A percentile compares a stretch with the other conserved stretches of the same genome.
Conservation (phyloP, 139 green algal genomes). For the Limnomonas spitsbergensis region DNA sequence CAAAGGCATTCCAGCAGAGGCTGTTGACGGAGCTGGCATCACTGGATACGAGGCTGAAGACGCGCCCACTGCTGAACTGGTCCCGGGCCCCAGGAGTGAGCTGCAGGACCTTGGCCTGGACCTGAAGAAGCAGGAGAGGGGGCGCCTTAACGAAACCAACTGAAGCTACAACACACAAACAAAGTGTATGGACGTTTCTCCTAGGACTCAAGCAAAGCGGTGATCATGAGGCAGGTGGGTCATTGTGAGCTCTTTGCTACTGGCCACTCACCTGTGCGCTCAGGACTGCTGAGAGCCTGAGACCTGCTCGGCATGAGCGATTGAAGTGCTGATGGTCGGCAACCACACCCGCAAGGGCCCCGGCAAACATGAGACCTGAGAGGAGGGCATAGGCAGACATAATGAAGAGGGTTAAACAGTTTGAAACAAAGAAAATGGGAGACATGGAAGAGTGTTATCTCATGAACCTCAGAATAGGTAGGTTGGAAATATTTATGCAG, state of each 20-base stretch:
- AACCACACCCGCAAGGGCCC: slow-evolving; percentile 41
- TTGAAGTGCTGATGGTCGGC: slow-evolving; percentile 67
- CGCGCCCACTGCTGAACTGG: slow-evolving; percentile 45
- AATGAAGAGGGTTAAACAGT: too few species aligned
- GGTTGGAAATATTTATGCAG: too few species aligned
- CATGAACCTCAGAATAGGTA: too few species aligned
- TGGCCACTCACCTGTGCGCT: slow-evolving; percentile 38
- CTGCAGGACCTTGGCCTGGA: slow-evolving; percentile 1
- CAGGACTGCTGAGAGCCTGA: slow-evolving; percentile 49
- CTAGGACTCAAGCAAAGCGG: too few species aligned
- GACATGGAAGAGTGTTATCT: too few species aligned
- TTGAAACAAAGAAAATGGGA: too few species aligned
- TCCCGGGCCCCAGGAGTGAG: slow-evolving; percentile 30
- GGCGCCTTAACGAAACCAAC: not conserved
- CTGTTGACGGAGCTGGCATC: slow-evolving; percentile 56
- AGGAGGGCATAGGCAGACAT: too few species aligned
- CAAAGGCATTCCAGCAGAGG: slow-evolving; percentile 51
- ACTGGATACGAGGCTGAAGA: slow-evolving; percentile 52
- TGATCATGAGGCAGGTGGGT: too few species aligned
- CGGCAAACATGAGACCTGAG: slow-evolving; percentile 35
- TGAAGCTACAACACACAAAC: too few species aligned
- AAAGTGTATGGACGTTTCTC: too few species aligned
- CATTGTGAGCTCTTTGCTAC: too few species aligned
- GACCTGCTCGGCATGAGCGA: slow-evolving; percentile 51
- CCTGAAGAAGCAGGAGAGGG: not conserved